Conservation (phyloP, 306 rosid species). For the Cucurbita maxima region DNA sequence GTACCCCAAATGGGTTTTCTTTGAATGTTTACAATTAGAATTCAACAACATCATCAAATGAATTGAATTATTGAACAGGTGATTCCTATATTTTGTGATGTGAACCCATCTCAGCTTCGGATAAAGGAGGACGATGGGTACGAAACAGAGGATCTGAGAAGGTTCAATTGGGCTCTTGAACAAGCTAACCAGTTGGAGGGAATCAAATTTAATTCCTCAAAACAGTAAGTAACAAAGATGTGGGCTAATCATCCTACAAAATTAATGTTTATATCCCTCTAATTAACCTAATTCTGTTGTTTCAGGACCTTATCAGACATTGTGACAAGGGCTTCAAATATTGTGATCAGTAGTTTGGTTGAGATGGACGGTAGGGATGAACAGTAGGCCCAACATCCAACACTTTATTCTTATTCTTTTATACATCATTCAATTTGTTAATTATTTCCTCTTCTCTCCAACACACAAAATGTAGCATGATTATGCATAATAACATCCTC, state of each 20-base stretch:
- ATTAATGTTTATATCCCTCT: background rate
- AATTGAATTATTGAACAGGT: background rate
- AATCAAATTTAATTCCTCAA: constrained; percentile 45
- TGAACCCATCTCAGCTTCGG: constrained; percentile 55
- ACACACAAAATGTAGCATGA: too few species aligned
- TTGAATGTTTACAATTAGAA: too few species aligned
- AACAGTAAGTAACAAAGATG: constrained; percentile 31
- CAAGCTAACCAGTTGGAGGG: constrained; percentile 56
- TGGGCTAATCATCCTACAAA: background rate
- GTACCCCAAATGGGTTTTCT: background rate
- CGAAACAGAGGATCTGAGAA: constrained; percentile 18
- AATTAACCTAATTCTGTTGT: background rate
- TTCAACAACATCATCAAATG: background rate
- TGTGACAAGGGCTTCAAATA: constrained; percentile 41
- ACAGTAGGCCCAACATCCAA: background rate
- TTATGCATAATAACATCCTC: too few species aligned
- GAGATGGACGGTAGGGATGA: constrained; percentile 37
- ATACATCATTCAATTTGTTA: background rate
- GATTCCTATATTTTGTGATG: constrained; percentile 72
- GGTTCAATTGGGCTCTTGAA: constrained; percentile 48
- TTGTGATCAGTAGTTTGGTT: constrained; percentile 39
- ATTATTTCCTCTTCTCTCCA: too few species aligned
- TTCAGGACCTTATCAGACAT: constrained; percentile 59
- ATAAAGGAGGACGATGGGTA: constrained; percentile 19
- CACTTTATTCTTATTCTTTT: background rate